Conservation (phyloP, 225 moss, liverwort and hornwort species). For the Polytrichum formosum region DNA sequence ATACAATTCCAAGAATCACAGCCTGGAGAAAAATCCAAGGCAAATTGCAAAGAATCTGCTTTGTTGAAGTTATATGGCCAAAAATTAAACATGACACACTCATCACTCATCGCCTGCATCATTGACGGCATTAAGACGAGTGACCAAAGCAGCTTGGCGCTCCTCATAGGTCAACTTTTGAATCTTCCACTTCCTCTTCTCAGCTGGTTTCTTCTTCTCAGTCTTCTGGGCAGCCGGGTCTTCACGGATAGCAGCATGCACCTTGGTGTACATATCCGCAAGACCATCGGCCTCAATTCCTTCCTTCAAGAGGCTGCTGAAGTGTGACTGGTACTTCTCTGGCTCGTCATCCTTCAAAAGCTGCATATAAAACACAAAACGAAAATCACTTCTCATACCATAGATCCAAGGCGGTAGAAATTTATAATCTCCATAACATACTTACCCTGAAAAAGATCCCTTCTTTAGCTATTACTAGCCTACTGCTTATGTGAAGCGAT, state of each 20-base stretch:
- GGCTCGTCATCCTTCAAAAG: conserved; percentile 61
- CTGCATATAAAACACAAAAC: conserved; percentile 22
- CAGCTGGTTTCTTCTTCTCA: conserved; percentile 53
- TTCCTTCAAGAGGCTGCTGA: conserved; percentile 51
- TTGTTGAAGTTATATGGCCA: too few relatives aligned
- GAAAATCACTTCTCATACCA: too few relatives aligned
- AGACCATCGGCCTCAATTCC: conserved; percentile 53
- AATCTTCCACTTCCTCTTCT: conserved; percentile 81
- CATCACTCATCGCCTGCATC: conserved; percentile 50
- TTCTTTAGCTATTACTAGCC: too few relatives aligned
- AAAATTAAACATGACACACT: too few relatives aligned
- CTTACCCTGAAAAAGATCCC: too few relatives aligned
- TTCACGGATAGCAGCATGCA: conserved; percentile 63
- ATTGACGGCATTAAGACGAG: conserved; percentile 65
- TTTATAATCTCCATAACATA: too few relatives aligned
- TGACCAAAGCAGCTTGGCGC: conserved; percentile 59
- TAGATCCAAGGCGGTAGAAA: too few relatives aligned
- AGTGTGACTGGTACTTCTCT: conserved; percentile 66
- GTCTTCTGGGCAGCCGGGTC: conserved; percentile 57
- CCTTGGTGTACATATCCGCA: conserved; percentile 54
- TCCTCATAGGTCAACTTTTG: conserved; percentile 73
- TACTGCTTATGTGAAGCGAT: too few relatives aligned
- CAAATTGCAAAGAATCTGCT: too few relatives aligned
- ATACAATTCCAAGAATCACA: too few relatives aligned
- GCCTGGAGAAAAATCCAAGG: too few relatives aligned